Evolutionary conservation across 1,139 yeast genomes (phyloP).

Genomic region (Hemisphaericaspora subhashii): DNA sequence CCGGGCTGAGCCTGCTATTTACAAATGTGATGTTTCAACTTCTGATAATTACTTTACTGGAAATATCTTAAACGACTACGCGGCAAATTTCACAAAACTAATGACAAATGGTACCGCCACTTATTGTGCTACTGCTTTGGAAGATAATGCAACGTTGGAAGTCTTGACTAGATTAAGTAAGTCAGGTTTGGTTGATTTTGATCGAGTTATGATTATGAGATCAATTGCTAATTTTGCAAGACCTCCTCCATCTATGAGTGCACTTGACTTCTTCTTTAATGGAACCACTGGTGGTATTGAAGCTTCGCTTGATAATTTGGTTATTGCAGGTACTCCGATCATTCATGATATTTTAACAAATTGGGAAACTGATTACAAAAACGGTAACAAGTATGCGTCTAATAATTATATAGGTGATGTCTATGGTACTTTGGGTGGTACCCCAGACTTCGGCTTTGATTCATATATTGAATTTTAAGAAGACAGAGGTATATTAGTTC

Average conservation of each 20-base stretch:
- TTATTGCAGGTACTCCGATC: conserved; percentile 55
- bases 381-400: conserved; percentile 38
- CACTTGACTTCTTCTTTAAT: conserved; percentile 52
- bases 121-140: conserved; percentile 67
- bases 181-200: conserved; percentile 56
- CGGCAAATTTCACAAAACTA: conserved; percentile 46
- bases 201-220: conserved; percentile 61
- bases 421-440: conserved; percentile 50
- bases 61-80: conserved; percentile 49
- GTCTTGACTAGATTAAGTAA: conserved; percentile 56
- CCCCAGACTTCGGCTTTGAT: conserved; percentile 34
- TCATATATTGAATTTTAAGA: too few species aligned
- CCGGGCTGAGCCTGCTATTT: conserved; percentile 45
- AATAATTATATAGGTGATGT: conserved; percentile 62
- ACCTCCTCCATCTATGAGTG: conserved; percentile 49
- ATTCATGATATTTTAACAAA: conserved; percentile 52
- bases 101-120: conserved; percentile 60
- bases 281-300: conserved; percentile 53
- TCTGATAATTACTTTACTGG: conserved; percentile 65
- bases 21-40: conserved; percentile 60
- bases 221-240: conserved; percentile 63
- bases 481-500: too few species aligned
- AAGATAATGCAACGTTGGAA: conserved; percentile 67
- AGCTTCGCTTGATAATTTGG: conserved; percentile 53
- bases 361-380: conserved; percentile 50